Conservation (phyloP, 805 yeast species). For the Suhomyces sp. region DNA sequence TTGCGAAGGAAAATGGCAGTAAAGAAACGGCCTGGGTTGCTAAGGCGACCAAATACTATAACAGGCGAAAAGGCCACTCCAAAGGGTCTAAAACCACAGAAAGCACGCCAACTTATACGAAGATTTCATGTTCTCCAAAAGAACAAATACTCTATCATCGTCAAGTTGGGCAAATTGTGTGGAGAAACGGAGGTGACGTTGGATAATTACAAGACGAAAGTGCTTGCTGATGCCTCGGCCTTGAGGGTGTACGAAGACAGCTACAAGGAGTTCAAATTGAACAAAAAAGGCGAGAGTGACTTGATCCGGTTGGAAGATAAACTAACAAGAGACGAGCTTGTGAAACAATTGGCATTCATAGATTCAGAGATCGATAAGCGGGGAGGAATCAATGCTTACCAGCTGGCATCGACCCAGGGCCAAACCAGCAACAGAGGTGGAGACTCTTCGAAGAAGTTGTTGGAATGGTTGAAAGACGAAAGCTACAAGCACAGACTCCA, state of each 20-base stretch:
- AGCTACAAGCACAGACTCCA: constrained; percentile 6
- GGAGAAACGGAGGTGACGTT: constrained; percentile 7
- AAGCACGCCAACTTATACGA: constrained; percentile 74
- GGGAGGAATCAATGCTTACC: constrained; percentile 82
- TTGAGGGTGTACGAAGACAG: background rate
- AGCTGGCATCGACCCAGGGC: constrained; percentile 81
- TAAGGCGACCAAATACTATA: constrained; percentile 32
- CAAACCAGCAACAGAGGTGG: constrained; percentile 81
- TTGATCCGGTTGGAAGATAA: constrained; percentile 19
- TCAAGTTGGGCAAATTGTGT: constrained; percentile 21
- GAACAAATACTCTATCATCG: constrained; percentile 44
- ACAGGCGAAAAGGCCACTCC: constrained; percentile 36
- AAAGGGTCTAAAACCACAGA: constrained; percentile 58
- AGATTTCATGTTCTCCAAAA: constrained; percentile 72
- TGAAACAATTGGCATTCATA: constrained; percentile 48
- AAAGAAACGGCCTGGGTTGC: constrained; percentile 21
- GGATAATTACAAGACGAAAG: constrained; percentile 10
- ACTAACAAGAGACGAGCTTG: constrained; percentile 15
- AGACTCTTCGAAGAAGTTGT: constrained; percentile 79
- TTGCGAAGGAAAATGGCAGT: constrained; percentile 15
- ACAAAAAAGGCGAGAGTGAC: constrained; percentile 5
- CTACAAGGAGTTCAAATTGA: constrained; percentile 7
- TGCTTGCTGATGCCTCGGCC: constrained; percentile 2
- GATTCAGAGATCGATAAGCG: constrained; percentile 59
- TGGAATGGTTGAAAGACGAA: constrained; percentile 62